phyloP scores from a whole-genome alignment of 495 filamentous ascomycete genomes.

The Aspergillus avenaceus region DNA sequence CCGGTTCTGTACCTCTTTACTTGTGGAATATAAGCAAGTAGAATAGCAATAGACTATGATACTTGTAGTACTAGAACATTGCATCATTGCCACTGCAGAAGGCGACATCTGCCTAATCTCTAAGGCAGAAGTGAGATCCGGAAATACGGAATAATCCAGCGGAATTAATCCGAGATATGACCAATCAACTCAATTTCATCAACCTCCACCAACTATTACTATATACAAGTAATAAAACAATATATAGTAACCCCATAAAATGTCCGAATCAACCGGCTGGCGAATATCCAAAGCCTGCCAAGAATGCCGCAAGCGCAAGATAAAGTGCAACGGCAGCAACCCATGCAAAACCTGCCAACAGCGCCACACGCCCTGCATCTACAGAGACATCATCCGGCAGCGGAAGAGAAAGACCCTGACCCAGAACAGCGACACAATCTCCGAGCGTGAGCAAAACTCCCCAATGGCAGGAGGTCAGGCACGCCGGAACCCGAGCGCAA shows the following conservation, averaged over 20 bases:
- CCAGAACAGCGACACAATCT: slow-evolving; percentile 8
- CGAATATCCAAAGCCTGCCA: slow-evolving; percentile 42
- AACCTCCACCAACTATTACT: neutral
- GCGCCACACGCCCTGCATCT: slow-evolving; percentile 32
- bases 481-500: slow-evolving; percentile 19
- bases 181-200: neutral
- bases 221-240: neutral
- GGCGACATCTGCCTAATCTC: too few species aligned
- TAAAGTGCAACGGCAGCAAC: slow-evolving; percentile 37
- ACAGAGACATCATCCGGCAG: slow-evolving; percentile 38
- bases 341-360: slow-evolving; percentile 42
- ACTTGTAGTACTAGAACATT: too few species aligned
- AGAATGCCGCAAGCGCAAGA: slow-evolving; percentile 42
- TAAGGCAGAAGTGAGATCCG: too few species aligned
- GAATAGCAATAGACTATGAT: too few species aligned
- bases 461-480: slow-evolving; percentile 15
- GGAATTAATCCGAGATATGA: neutral
- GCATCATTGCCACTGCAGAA: too few species aligned
- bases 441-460: slow-evolving; percentile 8
- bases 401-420: slow-evolving; percentile 37
- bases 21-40: too few species aligned
- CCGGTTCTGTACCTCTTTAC: too few species aligned
- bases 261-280: slow-evolving; percentile 22
- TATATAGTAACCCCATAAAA: slow-evolving; percentile 1
- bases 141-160: slow-evolving; percentile 1